Conservation (phyloP, 768 basidiomycete species). For the Leccinum imitatum region DNA sequence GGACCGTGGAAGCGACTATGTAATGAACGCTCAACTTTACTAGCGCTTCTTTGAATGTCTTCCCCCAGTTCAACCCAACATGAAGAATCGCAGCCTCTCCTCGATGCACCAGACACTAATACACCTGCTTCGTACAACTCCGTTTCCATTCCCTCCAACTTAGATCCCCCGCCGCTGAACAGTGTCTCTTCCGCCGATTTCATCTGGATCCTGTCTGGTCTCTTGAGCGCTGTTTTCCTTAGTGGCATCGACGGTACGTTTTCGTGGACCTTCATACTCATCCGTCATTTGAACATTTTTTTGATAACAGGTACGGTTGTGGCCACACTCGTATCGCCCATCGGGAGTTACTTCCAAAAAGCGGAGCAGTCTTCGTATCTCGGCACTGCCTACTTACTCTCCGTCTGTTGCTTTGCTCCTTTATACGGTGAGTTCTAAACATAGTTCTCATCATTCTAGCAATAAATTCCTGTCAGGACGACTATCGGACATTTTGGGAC, state of each 20-base stretch:
- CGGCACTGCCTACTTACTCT: neutral
- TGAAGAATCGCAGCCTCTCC: neutral
- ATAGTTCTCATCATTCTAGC: neutral
- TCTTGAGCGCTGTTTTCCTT: neutral
- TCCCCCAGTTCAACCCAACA: neutral
- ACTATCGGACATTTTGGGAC: neutral
- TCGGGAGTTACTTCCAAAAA: constrained; percentile 40
- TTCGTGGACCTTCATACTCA: neutral
- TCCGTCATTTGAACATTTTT: constrained; percentile 28
- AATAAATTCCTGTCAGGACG: neutral
- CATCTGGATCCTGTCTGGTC: neutral
- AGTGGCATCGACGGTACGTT: neutral
- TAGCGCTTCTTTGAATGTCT: no score
- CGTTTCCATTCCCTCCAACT: neutral
- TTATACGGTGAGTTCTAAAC: neutral
- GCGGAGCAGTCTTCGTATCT: neutral
- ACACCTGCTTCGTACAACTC: neutral
- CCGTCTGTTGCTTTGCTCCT: neutral
- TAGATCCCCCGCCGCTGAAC: neutral
- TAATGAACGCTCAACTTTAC: no score
- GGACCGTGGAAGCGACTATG: no score
- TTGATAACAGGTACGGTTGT: constrained; percentile 33
- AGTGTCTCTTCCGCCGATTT: neutral
- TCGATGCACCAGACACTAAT: neutral
- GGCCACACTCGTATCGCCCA: neutral